Evolutionary conservation across 1,284 basidiomycete species (phyloP).

Genomic region (Ganoderma boninense): DNA sequence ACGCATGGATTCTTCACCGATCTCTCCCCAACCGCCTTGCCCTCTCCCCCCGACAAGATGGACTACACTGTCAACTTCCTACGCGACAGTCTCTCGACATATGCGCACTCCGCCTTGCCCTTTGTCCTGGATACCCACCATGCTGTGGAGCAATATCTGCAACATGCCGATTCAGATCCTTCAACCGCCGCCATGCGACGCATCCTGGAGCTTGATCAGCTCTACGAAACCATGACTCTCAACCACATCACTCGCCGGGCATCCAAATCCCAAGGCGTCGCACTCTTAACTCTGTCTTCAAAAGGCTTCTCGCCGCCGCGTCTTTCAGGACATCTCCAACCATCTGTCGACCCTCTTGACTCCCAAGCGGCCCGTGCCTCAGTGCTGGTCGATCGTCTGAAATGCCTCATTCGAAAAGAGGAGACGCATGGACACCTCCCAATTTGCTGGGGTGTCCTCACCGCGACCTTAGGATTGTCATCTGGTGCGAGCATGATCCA

Average conservation of each 20-base stretch:
- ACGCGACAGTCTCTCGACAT: constrained; percentile 75
- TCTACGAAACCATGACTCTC: constrained; percentile 88
- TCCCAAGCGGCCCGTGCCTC: constrained; percentile 36
- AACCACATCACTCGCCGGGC: constrained; percentile 92
- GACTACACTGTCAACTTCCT: constrained; percentile 66
- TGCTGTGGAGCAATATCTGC: constrained; percentile 39
- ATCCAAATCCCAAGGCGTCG: constrained; percentile 92
- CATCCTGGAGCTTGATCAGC: constrained; percentile 70
- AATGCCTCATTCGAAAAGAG: constrained; percentile 70
- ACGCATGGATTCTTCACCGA: constrained; percentile 82
- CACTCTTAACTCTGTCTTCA: constrained; percentile 89
- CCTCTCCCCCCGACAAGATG: constrained; percentile 43
- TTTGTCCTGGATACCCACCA: constrained; percentile 80
- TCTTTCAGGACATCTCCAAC: constrained; percentile 29
- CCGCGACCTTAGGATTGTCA: constrained; percentile 78
- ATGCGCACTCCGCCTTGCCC: constrained; percentile 77
- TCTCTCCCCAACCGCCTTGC: constrained; percentile 31
- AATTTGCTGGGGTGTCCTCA: constrained; percentile 89
- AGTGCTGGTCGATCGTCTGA: constrained; percentile 70
- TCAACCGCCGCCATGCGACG: constrained; percentile 42
- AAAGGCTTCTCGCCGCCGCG: constrained; percentile 77
- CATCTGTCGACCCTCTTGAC: constrained; percentile 23
- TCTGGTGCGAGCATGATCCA: constrained; percentile 59
- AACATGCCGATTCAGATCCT: background rate
- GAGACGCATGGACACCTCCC: constrained; percentile 85